Evolutionary conservation across 305 asterid species (phyloP), one percentile per base, ranked within the genome.

Genomic region (Coffea humblotiana): DNA sequence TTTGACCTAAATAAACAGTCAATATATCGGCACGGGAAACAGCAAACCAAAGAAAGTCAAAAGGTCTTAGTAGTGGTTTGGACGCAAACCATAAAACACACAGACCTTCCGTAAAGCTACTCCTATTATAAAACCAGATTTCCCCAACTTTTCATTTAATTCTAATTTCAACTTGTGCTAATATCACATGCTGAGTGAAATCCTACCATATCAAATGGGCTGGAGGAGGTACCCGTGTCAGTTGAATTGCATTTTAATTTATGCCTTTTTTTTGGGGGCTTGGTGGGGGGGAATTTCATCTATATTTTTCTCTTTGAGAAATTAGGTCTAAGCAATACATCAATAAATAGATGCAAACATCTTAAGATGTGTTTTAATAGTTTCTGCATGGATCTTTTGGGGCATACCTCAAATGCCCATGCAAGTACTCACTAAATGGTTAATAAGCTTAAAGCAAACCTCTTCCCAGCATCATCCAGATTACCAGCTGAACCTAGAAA

Each of bases 1-100:
- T 89, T 96, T 96, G 78, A 96, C 99, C 99, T 96, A 81, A 75
- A 84, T 74, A 82, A 71, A 76, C 74, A 76, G 74, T 70, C 37
- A 67, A 79, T 37, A 45, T 72, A 86, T 77, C 78, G 79, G 78
- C 67, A 76, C 49, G 29, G 79, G 64, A 79, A 70, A 82, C 58
- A 72, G 60, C 77, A 25, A 11, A 5, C 47, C 69, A 75, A 47
- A 69, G 47, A 64, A 69, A 78, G 67, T 43, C 72, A 76, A 78
- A 82, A 60, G 77, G 69, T 65, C 70, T 49, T 40, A 64, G 69
- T 65, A 86, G 11, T 13, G 58, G n/a, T 21, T 47, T 40, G 77
- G 45, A 58, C n/a, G 13, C 29, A 27, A 19, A 60, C 60, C 71
- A 81, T 6, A 68, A 19, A 43, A 71, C 11, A 47, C 14, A 66